Base-by-base conservation (phyloP, 2,329 filamentous ascomycete genomes). In the Lojkania enalia region DNA sequence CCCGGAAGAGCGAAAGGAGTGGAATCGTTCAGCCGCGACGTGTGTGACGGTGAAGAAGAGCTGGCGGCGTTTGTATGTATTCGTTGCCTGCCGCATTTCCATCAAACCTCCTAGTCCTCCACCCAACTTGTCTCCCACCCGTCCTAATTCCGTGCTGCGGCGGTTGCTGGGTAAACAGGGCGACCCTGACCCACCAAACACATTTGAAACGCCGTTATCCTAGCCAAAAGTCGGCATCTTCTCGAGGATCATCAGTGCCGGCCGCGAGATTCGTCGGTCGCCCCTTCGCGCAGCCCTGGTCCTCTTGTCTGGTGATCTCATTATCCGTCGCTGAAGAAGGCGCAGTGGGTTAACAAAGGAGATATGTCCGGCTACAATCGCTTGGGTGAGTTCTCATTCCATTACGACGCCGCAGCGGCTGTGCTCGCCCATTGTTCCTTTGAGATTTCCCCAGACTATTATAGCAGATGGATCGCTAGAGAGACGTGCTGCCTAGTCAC, bases 281-380 rank as follows among this genome's bases (percentile, higher is more conserved):
- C 45, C 51, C 44, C 42, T 45, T 39, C 31, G 40, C 42, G 38
- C 39, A 47, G 33, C 47, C 57, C 43, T 57, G 16, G 33, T 6
- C 15, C 33, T 5, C 33, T 36, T 19, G 16, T 21, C 33, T 5
- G 16, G 7, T 33, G 30, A 33, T 33, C 30, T 11, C 30, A 11
- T 33, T 16, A 12, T 33, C 30, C 30, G 30, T 15, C 30, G 14
- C 9, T 6, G 30, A 16, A 33, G 30, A 58, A 48, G 55, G 58
- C 60, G 52, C 58, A 60, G 56, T 57, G 9, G 9, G 11, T 33
- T 33, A 58, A 35, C 51, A 46, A 42, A 46, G 31, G 9, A 20
- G 15, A 29, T 27, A 67, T 69, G 66, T 61, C 64, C 47, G 55
- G 56, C 47, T 70, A 70, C 55, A 67, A 70, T 40, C 56, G 64